phyloP scores from a whole-genome alignment of 2,329 filamentous ascomycete species.

The Botrytis porri region DNA sequence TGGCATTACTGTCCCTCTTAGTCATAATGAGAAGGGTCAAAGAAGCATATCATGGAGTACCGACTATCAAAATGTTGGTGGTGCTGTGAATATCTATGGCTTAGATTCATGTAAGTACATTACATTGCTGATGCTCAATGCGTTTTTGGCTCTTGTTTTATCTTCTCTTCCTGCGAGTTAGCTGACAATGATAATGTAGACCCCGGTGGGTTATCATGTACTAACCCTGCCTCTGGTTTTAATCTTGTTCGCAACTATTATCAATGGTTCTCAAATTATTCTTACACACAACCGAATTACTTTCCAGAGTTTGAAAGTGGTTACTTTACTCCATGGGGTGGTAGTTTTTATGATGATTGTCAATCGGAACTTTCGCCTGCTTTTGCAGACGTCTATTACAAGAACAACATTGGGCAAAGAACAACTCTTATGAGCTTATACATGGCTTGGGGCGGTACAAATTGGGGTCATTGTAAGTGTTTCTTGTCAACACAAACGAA shows the following conservation, averaged over 20 bases:
- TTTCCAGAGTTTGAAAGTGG: conserved; percentile 54
- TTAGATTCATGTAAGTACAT: conserved; percentile 41
- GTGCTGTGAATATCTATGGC: conserved; percentile 50
- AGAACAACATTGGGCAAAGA: conserved; percentile 52
- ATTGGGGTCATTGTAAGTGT: conserved; percentile 49
- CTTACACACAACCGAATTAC: conserved; percentile 51
- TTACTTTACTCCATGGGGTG: conserved; percentile 53
- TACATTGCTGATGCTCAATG: background rate
- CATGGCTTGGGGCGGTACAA: conserved; percentile 54
- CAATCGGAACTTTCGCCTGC: conserved; percentile 45
- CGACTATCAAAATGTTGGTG: conserved; percentile 55
- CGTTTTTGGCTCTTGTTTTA: background rate
- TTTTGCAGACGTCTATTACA: conserved; percentile 55
- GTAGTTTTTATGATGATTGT: conserved; percentile 51
- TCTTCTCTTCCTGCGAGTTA: too few species aligned
- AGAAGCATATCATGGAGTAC: conserved; percentile 50
- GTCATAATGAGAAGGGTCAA: conserved; percentile 51
- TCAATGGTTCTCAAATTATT: conserved; percentile 56
- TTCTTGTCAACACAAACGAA: background rate
- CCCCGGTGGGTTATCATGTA: conserved; percentile 49
- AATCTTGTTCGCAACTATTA: conserved; percentile 52
- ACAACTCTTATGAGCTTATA: conserved; percentile 50
- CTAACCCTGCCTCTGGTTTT: conserved; percentile 48
- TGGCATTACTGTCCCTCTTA: conserved; percentile 49
- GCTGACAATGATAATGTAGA: conserved; percentile 25